Base-by-base conservation (phyloP, 352 stramenopile species). In the Halophytophthora polymorphica region DNA sequence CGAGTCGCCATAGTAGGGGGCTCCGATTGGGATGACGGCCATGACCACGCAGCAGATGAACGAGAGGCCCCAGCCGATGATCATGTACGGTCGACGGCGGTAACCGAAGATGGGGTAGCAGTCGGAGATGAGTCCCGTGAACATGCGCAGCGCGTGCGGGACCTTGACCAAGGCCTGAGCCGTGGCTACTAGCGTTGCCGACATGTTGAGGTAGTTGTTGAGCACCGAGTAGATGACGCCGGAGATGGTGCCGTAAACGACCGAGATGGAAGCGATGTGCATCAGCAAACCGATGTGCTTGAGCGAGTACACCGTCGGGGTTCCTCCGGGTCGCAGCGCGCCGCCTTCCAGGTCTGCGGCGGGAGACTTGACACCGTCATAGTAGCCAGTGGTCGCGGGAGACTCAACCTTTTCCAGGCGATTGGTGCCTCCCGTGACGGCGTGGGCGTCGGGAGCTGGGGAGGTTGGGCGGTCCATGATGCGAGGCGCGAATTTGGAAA, bases 181-280 rank as follows among this genome's bases (percentile, higher is more conserved):
- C 2, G 72, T 72, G 5, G 70, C 55, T 7, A 66, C 61, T 0
- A 76, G 52, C 22, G 59, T 65, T 2, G 53, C 61, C 14, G 58
- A 69, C 54, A 82, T 70, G 55, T 77, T 69, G 34, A 84, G 54
- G 52, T 82, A 85, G 45, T 81, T 76, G 57, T 73, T 77, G 11
- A 83, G 59, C 19, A 83, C 58, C 7, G 72, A 66, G 63, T 83
- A 83, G 56, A 81, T 63, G 15, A 61, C 42, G 21, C 63, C 50
- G 18, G 36, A 43, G 12, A 68, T 66, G 5, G 54, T 56, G 3
- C 70, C 73, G 42, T 77, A 75, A 8, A 81, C 46, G 38, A 81
- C 41, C 6, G 64, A 64, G 2, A 79, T 46, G 1, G 55, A 59
- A 6, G 59, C 60, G 22, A 73, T 66, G 44, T 77, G 69, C 12